These are phyloP conservation scores for Colletotrichum ledebouriae DNA, from an alignment of 2,329 filamentous ascomycete species.

Conservation along the genomic window DNA sequence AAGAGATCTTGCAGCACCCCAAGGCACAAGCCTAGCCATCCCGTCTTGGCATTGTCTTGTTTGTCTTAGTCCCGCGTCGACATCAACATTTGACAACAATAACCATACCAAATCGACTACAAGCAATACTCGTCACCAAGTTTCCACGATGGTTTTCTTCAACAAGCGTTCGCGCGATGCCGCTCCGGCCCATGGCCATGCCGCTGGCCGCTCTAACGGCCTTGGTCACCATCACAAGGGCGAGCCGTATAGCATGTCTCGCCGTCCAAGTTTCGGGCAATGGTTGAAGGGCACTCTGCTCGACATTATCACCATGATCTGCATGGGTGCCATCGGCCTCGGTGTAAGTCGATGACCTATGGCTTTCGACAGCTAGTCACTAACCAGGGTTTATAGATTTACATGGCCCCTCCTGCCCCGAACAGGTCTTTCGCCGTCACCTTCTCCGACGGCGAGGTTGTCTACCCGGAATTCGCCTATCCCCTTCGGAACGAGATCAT, in stretches of 20 bases:
- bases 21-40: slow-evolving; percentile 39
- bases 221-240: not conserved
- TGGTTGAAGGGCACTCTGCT: slow-evolving; percentile 78
- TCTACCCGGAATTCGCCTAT: slow-evolving; percentile 79
- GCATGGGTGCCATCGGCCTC: slow-evolving; percentile 75
- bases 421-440: slow-evolving; percentile 78
- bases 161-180: slow-evolving; percentile 24
- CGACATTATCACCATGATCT: slow-evolving; percentile 76
- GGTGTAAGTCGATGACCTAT: slow-evolving; percentile 62
- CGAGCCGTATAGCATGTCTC: slow-evolving; percentile 58
- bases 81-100: not conserved
- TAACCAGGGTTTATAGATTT: slow-evolving; percentile 59
- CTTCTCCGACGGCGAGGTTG: slow-evolving; percentile 75
- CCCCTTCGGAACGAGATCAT: slow-evolving; percentile 78
- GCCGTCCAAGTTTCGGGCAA: slow-evolving; percentile 73
- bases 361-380: accelerated
- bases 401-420: slow-evolving; percentile 74
- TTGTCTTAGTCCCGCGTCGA: slow-evolving; percentile 7
- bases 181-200: not conserved
- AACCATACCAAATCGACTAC: slow-evolving; percentile 1
- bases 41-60: slow-evolving; percentile 39
- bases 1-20: slow-evolving; percentile 29
- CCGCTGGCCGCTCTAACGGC: slow-evolving; percentile 12
- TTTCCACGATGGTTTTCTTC: slow-evolving; percentile 35
- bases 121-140: not conserved